Evolutionary conservation across 495 filamentous ascomycete species (phyloP).

Genomic region (Hypomontagnella monticulosa): DNA sequence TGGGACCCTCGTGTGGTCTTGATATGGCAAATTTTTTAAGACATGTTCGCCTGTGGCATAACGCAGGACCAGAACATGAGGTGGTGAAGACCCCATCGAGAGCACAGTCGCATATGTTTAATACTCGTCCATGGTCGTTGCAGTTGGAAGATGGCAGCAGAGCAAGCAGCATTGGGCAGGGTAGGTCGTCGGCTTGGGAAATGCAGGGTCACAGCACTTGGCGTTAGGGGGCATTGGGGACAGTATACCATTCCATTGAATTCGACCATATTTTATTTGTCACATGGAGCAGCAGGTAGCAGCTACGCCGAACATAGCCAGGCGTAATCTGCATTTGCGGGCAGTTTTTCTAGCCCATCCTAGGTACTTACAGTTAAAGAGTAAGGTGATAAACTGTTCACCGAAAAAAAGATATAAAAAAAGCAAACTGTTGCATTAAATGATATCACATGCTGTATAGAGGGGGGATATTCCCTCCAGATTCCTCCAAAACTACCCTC

Average conservation of each 20-base stretch:
- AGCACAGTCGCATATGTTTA: constrained; percentile 34
- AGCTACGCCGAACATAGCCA: constrained; percentile 8
- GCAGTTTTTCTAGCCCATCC: constrained; percentile 8
- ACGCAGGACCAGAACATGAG: constrained; percentile 10
- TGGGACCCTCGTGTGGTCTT: constrained; percentile 4
- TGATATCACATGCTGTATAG: constrained; percentile 5
- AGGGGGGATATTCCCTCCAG: constrained; percentile 3
- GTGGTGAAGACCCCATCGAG: constrained; percentile 26
- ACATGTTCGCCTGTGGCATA: constrained; percentile 26
- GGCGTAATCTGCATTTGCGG: constrained; percentile 27
- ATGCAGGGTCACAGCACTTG: constrained; percentile 48
- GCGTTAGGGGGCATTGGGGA: constrained; percentile 48
- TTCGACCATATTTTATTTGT: constrained; percentile 47
- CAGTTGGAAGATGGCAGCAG: constrained; percentile 34
- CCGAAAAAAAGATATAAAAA: background rate
- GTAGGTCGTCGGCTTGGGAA: constrained; percentile 47
- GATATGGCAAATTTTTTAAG: constrained; percentile 34
- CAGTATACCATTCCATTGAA: constrained; percentile 48
- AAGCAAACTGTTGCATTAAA: constrained; percentile 3
- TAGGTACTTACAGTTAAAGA: constrained; percentile 18
- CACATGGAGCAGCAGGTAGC: constrained; percentile 21
- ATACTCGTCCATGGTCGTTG: constrained; percentile 28
- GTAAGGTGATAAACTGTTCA: constrained; percentile 15
- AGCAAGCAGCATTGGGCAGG: constrained; percentile 31
- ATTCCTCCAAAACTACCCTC: too few relatives aligned